Evolutionary conservation across 768 basidiomycete genomes (phyloP), one percentile per base, ranked within the genome.

Genomic region (Trametes elegans): DNA sequence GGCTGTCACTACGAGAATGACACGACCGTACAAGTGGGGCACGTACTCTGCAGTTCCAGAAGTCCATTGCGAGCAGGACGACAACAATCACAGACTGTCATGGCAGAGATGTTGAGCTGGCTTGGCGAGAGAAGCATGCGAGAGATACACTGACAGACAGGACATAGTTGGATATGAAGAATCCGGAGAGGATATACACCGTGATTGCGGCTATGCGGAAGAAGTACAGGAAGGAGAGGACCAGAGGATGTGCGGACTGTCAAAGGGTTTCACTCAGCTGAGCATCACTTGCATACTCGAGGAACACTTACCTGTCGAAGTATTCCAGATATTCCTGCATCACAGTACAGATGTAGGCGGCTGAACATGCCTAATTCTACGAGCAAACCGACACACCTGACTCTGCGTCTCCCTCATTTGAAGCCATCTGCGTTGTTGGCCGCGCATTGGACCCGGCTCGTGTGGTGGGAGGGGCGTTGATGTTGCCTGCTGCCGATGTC

Each of bases 11-110:
- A 35, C 1, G 19, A 3, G 36, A 18, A 31, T 13, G 28, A n/a
- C n/a, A n/a, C n/a, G n/a, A n/a, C n/a, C 21, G 51, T 3, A 35
- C 28, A 38, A 28, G 16, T 4, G 27, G 19, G 39, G 41, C n/a
- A 70, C 82, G 57, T 65, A 93, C 92, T 68, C 94, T 77, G 62
- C 92, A 93, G 64, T 96, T 98, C 97, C 96, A 99, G 70, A 99
- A 99, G 73, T 99, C 97, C 83, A 96, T 88, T 0, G 95, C 90
- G 23, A 99, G 82, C 14, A 99, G 76, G 1, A 98, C 86, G 19
- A 98, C 97, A 0, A 98, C 96, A 8, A 83, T 71, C 3, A 99
- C 95, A 23, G 94, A 96, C 84, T 87, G 64, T 21, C 53, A 26
- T 60, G 27, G 41, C 29, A 27, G 16, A 46, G 47, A 38, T 16